Evolutionary conservation across 345 rosid genomes (phyloP), one percentile per base, ranked within the genome.

Genomic region (Eutrema heterophyllum): DNA sequence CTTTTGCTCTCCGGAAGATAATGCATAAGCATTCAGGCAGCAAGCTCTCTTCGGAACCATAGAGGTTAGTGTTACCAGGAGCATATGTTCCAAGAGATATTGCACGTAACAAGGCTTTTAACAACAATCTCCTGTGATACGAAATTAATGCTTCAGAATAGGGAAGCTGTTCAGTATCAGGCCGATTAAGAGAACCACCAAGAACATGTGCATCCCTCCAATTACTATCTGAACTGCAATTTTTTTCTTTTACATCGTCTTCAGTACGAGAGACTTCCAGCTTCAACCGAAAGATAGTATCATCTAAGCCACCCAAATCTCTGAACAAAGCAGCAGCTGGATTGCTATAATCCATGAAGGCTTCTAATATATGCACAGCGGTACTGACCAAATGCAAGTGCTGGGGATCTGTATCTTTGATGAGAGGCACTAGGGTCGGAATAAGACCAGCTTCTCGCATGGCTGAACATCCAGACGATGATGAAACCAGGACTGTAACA

Each of bases 261-360:
- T 89, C 96, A 7, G 89, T 80, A 75, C 68, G 77, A 62, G 93
- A 87, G 46, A 89, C 93, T 81, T 94, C 98, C 64, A 83, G 80
- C 81, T 88, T 88, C 75, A 94, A 73, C 65, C 98, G 95, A 63
- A 80, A 83, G 49, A 94, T 89, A 43, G 96, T 87, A 77, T 91
- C 96, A 85, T 94, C 98, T 78, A 91, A 81, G 77, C 96, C 98
- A 74, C 98, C 97, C 86, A 91, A 82, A 73, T 91, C 98, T 83
- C 98, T 85, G 81, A 91, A 94, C 79, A 94, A 81, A 65, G 91
- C 84, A 77, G 95, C 95, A 65, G 97, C 96, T 57, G 96, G 97
- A 79, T 91, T 87, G 74, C 97, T 89, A 75, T 88, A 91, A 74
- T 89, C 98, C 97, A 94, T 94, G 78, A 94, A 94, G 54, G 93